phyloP scores from a whole-genome alignment of 306 rosid species.

The Potentilla sterilis region DNA sequence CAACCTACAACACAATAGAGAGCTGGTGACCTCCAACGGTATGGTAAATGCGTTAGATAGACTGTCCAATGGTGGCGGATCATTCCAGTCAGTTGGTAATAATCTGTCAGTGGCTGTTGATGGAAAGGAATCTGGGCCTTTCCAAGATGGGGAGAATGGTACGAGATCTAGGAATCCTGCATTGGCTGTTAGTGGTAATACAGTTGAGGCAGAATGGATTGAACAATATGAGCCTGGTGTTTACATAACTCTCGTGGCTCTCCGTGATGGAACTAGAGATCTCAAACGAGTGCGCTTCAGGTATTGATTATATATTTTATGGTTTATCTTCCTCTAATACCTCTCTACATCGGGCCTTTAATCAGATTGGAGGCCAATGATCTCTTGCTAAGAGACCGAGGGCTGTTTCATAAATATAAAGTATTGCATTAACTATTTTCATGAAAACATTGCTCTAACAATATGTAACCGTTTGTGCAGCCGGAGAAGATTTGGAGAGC shows the following conservation, averaged over 20 bases:
- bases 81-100: constrained; percentile 40
- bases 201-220: constrained; percentile 92
- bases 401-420: neutral
- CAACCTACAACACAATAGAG: constrained; percentile 39
- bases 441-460: constrained; percentile 1
- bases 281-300: constrained; percentile 98
- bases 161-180: constrained; percentile 44
- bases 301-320: constrained; percentile 35
- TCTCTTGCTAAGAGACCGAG: neutral
- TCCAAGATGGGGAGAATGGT: constrained; percentile 55
- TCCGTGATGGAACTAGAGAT: constrained; percentile 82
- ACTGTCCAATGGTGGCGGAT: constrained; percentile 46
- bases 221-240: constrained; percentile 98
- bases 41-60: constrained; percentile 36
- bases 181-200: constrained; percentile 39
- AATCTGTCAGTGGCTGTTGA: constrained; percentile 52
- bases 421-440: neutral
- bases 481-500: constrained; percentile 96
- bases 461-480: constrained; percentile 45
- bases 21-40: constrained; percentile 39
- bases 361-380: neutral
- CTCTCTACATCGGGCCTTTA: neutral
- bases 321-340: neutral
- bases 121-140: constrained; percentile 59
- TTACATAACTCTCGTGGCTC: constrained; percentile 90